Percentiles rank a stretch among this genome's conserved stretches.
Evolutionary conservation across 345 rosid species (phyloP).

Genomic region (Eucalyptus melliodora): DNA sequence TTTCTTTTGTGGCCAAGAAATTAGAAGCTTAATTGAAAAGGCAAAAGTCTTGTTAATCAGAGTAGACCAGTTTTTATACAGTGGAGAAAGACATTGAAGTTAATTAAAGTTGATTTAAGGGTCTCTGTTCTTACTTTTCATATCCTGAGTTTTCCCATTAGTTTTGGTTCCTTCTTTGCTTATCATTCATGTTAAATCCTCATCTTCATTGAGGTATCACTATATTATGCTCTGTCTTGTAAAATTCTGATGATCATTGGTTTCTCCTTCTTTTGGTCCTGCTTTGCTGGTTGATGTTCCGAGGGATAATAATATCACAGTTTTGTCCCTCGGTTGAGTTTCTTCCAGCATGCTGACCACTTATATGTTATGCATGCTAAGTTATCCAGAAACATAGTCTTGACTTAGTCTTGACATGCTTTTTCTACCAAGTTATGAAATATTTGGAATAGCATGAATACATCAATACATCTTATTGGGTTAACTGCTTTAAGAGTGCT

Average conservation of each 20-base stretch:
- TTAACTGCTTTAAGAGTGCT: not conserved
- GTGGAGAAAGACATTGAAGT: not conserved
- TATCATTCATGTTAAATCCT: not conserved
- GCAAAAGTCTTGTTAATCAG: not conserved
- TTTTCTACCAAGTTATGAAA: not conserved
- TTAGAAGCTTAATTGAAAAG: not conserved
- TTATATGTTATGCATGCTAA: not conserved
- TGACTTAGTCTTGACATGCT: not conserved
- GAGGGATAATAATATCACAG: conserved; percentile 48
- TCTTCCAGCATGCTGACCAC: not conserved
- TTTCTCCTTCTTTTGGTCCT: conserved; percentile 15
- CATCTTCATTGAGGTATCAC: not conserved
- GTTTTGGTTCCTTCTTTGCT: not conserved
- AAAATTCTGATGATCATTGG: not conserved
- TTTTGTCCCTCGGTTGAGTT: conserved; percentile 4
- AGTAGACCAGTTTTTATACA: not conserved
- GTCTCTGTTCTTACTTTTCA: not conserved
- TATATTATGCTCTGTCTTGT: not conserved
- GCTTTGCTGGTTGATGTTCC: conserved; percentile 54
- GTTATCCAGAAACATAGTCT: not conserved
- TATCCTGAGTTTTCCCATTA: too few species aligned
- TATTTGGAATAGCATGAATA: not conserved
- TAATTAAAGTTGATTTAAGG: not conserved
- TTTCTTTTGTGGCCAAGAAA: not conserved
- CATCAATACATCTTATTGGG: not conserved